Base-by-base conservation (phyloP, 2,329 filamentous ascomycete genomes). In the Cladosporium sp. region DNA sequence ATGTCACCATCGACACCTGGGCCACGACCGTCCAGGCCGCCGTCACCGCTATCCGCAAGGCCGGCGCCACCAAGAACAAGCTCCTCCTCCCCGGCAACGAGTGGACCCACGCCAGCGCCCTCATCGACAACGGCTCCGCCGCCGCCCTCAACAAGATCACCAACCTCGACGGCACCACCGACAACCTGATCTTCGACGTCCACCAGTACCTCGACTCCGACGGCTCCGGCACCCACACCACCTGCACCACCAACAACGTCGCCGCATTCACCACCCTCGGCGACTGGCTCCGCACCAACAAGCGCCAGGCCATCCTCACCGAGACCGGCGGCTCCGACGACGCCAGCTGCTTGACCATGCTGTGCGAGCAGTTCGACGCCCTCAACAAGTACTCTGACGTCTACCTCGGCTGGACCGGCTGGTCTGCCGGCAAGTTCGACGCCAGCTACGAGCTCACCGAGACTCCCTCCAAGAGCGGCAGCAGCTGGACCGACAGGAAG, bases 81-180 rank as follows among this genome's bases (percentile, higher is more conserved):
- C 89, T 91, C 70, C 80, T 91, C 18, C 82, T 90, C 1, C 86
- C 89, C 0, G 88, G 88, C 2, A 88, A 82, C 51, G 84, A 85
- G 60, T 74, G 69, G 67, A 73, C 72, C 8, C 67, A 69, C 63
- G 73, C 70, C n/a, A 68, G 70, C 51, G 59, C 59, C 24, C 72
- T 72, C 67, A 65, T 74, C 67, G 65, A 67, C 60, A 67, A 73
- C 67, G 74, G 74, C 63, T 76, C 74, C 12, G 74, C 68, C 32
- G 68, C 68, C 5, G 73, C 72, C 4, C 70, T 76, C 15, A 52
- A 34, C 54, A 71, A 68, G 12, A 66, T 66, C 15, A 63, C 47
- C 18, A 71, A 71, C 66, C 62, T 67, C 24, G 74, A 77, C 68
- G 75, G 74, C 64, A 68, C 68, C 47, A 75, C 69, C 26, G 67